Conservation (phyloP, 2,329 filamentous ascomycete genomes). For the Byssoonygena ceratinophila region DNA sequence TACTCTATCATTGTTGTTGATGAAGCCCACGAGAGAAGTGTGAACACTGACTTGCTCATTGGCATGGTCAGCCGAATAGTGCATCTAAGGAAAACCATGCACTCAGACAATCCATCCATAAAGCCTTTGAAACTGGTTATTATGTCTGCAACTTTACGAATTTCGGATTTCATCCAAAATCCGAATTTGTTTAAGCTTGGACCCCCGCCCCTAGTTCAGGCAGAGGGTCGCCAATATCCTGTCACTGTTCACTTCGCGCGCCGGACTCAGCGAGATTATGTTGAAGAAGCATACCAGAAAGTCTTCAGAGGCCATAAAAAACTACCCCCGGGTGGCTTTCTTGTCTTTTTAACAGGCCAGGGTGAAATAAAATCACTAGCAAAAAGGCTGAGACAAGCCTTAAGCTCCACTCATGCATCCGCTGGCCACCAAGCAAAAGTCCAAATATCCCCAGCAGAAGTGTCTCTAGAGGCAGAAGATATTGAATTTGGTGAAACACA, state of each 20-base stretch:
- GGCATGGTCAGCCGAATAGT: constrained; percentile 93
- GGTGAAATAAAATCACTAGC: constrained; percentile 81
- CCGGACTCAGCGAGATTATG: constrained; percentile 72
- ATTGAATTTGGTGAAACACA: constrained; percentile 61
- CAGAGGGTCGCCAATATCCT: constrained; percentile 82
- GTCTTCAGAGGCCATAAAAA: constrained; percentile 80
- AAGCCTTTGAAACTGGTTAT: constrained; percentile 86
- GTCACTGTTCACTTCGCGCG: constrained; percentile 84
- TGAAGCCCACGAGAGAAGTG: constrained; percentile 91
- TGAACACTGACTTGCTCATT: constrained; percentile 97
- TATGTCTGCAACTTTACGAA: constrained; percentile 91
- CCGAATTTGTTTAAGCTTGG: constrained; percentile 60
- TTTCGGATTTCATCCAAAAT: constrained; percentile 85
- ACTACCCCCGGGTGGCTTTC: constrained; percentile 76
- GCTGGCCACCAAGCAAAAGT: constrained; percentile 54
- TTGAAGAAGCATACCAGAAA: constrained; percentile 82
- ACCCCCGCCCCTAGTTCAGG: constrained; percentile 73
- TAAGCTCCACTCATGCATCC: constrained; percentile 43
- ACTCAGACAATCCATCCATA: constrained; percentile 56
- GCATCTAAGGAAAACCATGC: constrained; percentile 65
- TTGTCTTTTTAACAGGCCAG: constrained; percentile 90
- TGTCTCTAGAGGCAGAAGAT: constrained; percentile 73
- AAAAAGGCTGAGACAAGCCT: constrained; percentile 63
- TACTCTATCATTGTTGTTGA: constrained; percentile 94
- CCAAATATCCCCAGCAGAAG: constrained; percentile 63